Evolutionary conservation across 2,329 filamentous ascomycete species (phyloP), one percentile per base, ranked within the genome.

Genomic region (Thermothelomyces thermophilus): DNA sequence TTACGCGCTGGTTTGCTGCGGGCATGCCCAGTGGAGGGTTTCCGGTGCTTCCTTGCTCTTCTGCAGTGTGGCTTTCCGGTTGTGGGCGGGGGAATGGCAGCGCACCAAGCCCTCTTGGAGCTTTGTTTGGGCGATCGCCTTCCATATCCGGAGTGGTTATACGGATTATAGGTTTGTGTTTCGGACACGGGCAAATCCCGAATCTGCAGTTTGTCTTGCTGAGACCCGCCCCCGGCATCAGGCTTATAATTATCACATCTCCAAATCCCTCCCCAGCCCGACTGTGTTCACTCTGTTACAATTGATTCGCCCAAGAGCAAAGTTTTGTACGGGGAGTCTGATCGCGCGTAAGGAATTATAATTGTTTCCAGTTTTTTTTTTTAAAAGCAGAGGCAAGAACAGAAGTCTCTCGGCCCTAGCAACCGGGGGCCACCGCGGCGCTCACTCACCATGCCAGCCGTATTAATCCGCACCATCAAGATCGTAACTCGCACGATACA

Each of bases 1-100:
- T 31, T 31, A 10, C 30, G 9, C 14, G 14, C 30, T 14, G 9
- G 43, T 49, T 46, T 45, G 51, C 43, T 43, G 42, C 51, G 51
- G 51, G 50, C 46, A 46, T 34, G 26, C 31, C 43, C 46, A 30
- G 51, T 53, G 51, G 51, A 50, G 51, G 49, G 24, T 5, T 24
- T 47, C 51, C 51, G 51, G 37, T 36, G 37, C 36, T n/a, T 40
- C 37, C 40, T 31, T 10, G n/a, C 26, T 24, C 36, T n/a, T 28
- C 34, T 35, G 33, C 33, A 35, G 34, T 43, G 41, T 41, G 28
- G 36, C 10, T 22, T 52, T 35, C 41, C 42, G n/a, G n/a, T 39
- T 35, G 20, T 36, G 24, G 40, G 31, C 26, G 22, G n/a, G 20
- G 13, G 36, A n/a, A 45, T 47, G 39, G 36, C 28, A 36, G n/a